phyloP scores from a whole-genome alignment of 2,329 filamentous ascomycete genomes.

The Fusarium palustre region DNA sequence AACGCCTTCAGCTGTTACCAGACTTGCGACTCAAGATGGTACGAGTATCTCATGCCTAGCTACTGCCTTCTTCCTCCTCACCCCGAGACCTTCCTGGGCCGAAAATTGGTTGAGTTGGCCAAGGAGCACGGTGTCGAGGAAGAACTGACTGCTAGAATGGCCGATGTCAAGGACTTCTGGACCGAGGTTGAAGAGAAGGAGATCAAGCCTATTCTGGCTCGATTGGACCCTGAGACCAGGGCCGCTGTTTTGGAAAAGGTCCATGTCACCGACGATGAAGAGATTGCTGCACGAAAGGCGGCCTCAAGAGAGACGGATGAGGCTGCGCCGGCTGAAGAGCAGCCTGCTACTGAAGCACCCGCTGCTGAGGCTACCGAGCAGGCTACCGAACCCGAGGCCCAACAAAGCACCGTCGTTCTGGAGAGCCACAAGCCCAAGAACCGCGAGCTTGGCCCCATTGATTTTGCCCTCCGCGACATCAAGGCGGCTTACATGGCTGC shows the following conservation, averaged over 20 bases:
- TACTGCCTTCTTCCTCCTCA: constrained; percentile 94
- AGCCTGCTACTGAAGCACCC: constrained; percentile 38
- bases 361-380: constrained; percentile 32
- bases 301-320: constrained; percentile 30
- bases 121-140: constrained; percentile 79
- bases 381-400: constrained; percentile 36
- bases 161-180: constrained; percentile 87
- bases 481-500: constrained; percentile 85
- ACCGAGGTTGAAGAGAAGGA: constrained; percentile 81
- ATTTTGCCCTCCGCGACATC: constrained; percentile 76
- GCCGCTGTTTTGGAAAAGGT: constrained; percentile 72
- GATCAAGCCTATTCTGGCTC: constrained; percentile 76
- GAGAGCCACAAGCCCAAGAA: constrained; percentile 54
- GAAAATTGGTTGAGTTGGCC: constrained; percentile 82
- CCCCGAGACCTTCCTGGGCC: constrained; percentile 85
- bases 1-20: constrained; percentile 96
- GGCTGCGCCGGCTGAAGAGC: constrained; percentile 39
- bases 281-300: constrained; percentile 44
- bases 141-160: constrained; percentile 74
- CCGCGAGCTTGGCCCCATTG: constrained; percentile 64
- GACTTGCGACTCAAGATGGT: constrained; percentile 93
- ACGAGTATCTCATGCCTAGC: constrained; percentile 96
- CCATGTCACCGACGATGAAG: constrained; percentile 56
- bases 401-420: constrained; percentile 41
- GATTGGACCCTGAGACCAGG: constrained; percentile 72